Evolutionary conservation across 75 land plant genomes (phyloP), one percentile per base, ranked within the genome.

Genomic region (Pseudotsuga menziesii): DNA sequence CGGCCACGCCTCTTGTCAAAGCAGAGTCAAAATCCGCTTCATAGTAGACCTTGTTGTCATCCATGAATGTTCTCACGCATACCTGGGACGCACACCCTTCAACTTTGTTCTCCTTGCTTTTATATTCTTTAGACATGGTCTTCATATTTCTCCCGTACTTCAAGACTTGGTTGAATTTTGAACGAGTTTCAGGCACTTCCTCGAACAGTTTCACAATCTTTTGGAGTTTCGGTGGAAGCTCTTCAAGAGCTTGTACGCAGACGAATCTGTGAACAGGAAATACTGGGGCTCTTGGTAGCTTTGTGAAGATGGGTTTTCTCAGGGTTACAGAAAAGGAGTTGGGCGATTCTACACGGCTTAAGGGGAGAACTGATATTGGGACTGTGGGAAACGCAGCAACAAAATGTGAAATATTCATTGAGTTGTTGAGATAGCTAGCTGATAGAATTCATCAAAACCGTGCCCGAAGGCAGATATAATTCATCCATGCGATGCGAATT

Each of bases 41-140:
- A 13, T 90, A 90, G 39, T 76, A 78, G 4, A 81, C 78, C 32
- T 67, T 67, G 0, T 17, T 67, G 13, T 61, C 72, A 56, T 86
- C 94, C 0, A 87, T 66, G 69, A 69, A 85, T 20, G 96, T 92
- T 55, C 85, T 81, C 11, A 96, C 97, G 97, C 98, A 96, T 9
- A 96, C 98, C 82, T 90, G 98, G 15, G 98, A 96, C 39, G 93
- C 98, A 70, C 98, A 95, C 5, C 98, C 96, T 8, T 83, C 77
- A 52, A 96, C 98, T 77, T 86, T 88, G 87, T 96, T 89, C 41
- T 80, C 85, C 16, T 22, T 80, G n/a, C 80, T 91, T 75, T 88
- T 85, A 82, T 66, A 82, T 60, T 79, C 81, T 54, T 83, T 32
- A 3, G 83, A 79, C 25, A 96, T 78, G 0, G 92, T 91, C 0